Conservation (phyloP, 2,329 filamentous ascomycete species). For the Hymenotorrendiella dingleyae region DNA sequence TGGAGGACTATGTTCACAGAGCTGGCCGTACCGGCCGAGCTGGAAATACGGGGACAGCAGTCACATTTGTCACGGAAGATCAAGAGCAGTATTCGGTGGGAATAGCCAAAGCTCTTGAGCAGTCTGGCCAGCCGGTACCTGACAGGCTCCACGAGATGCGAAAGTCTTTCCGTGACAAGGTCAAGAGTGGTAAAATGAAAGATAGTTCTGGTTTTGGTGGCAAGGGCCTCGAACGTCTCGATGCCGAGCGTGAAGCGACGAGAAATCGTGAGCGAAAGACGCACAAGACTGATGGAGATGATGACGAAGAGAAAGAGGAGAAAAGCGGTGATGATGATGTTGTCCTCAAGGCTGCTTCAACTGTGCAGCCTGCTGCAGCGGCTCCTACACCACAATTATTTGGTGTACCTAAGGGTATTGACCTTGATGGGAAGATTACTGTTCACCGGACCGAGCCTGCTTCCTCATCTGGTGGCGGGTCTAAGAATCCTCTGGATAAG, state of each 20-base stretch:
- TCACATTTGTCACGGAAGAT: slow-evolving; percentile 87
- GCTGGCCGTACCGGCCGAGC: slow-evolving; percentile 90
- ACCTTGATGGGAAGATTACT: slow-evolving; percentile 63
- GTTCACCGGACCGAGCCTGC: slow-evolving; percentile 63
- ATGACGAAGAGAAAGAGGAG: slow-evolving; percentile 72
- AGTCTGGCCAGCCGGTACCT: slow-evolving; percentile 80
- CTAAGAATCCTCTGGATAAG: slow-evolving; percentile 70
- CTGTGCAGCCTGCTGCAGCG: slow-evolving; percentile 52
- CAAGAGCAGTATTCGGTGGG: slow-evolving; percentile 88
- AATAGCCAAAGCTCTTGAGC: slow-evolving; percentile 78
- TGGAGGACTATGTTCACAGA: slow-evolving; percentile 95
- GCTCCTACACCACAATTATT: slow-evolving; percentile 30
- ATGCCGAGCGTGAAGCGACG: slow-evolving; percentile 83
- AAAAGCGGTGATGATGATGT: slow-evolving; percentile 65
- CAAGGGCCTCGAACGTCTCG: slow-evolving; percentile 85
- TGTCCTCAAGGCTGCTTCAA: slow-evolving; percentile 59
- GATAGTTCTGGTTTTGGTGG: slow-evolving; percentile 87
- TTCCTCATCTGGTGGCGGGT: slow-evolving; percentile 30
- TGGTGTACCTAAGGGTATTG: slow-evolving; percentile 49
- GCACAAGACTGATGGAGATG: slow-evolving; percentile 80
- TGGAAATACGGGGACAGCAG: slow-evolving; percentile 88
- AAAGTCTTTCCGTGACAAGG: slow-evolving; percentile 76
- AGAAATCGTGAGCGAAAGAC: slow-evolving; percentile 81
- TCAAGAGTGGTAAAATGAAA: slow-evolving; percentile 88
- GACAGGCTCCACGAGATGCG: slow-evolving; percentile 60